Percentiles rank a stretch among this genome's conserved stretches.
Conservation (phyloP, 1,139 yeast genomes). For the Candida smagusa region DNA sequence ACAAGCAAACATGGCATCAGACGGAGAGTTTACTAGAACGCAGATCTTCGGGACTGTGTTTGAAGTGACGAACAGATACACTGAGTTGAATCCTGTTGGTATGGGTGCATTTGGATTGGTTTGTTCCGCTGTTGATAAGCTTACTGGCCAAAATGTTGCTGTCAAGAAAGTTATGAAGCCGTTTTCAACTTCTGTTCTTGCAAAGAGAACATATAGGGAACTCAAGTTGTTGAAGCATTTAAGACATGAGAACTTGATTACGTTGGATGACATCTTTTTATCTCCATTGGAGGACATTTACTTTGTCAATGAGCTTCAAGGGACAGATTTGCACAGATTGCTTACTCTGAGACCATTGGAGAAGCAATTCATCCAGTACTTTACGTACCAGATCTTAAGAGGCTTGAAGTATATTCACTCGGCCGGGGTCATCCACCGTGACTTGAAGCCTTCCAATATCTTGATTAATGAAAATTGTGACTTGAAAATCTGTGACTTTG, state of each 20-base stretch:
- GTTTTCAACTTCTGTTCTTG: constrained; percentile 88
- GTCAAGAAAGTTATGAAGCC: constrained; percentile 98
- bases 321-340: constrained; percentile 91
- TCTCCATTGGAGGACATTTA: constrained; percentile 96
- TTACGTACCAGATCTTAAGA: constrained; percentile 45
- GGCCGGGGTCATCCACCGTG: constrained; percentile 31
- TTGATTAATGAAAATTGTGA: constrained; percentile 29
- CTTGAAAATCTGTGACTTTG: constrained; percentile 26
- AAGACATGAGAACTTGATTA: constrained; percentile 90
- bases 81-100: constrained; percentile 94
- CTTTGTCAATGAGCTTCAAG: constrained; percentile 94
- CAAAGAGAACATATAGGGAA: constrained; percentile 95
- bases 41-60: constrained; percentile 86
- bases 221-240: constrained; percentile 88
- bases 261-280: constrained; percentile 89
- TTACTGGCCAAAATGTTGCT: constrained; percentile 92
- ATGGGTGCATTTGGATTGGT: constrained; percentile 99
- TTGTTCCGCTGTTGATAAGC: constrained; percentile 90
- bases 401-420: constrained; percentile 28
- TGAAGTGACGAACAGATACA: constrained; percentile 88
- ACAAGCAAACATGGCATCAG: constrained; percentile 16
- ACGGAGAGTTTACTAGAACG: constrained; percentile 35
- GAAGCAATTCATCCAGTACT: constrained; percentile 94
- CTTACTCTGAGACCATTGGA: constrained; percentile 91
- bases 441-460: constrained; percentile 26